phyloP scores from a whole-genome alignment of 345 rosid species.

The Eucalyptus polybractea region DNA sequence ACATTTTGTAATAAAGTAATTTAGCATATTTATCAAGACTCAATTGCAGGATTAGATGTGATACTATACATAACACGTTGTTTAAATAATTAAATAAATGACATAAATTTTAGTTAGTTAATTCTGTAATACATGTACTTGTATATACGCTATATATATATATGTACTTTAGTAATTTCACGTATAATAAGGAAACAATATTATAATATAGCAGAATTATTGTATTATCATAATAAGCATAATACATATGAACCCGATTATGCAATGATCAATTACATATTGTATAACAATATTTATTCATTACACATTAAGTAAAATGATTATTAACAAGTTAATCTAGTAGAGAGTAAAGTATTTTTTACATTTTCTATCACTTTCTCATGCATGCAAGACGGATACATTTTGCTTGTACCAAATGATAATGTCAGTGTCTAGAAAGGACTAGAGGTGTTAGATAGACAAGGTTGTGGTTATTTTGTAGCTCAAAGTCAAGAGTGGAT shows the following conservation, averaged over 20 bases:
- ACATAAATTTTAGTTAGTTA: background rate
- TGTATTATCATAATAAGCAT: background rate
- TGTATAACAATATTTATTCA: background rate
- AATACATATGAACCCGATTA: background rate
- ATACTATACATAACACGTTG: background rate
- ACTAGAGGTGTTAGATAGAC: background rate
- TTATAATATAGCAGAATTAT: background rate
- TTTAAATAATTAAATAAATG: background rate
- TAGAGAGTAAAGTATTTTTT: background rate
- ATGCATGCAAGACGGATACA: background rate
- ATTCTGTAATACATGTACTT: background rate
- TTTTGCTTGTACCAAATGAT: background rate
- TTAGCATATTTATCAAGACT: background rate
- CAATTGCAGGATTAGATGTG: background rate
- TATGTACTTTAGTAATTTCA: background rate
- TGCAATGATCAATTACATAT: background rate
- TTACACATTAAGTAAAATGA: background rate
- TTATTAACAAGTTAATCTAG: background rate
- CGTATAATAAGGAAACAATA: background rate
- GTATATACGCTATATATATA: background rate
- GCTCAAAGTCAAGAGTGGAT: background rate
- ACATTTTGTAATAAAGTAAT: background rate
- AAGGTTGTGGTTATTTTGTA: background rate
- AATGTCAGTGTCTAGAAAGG: background rate
- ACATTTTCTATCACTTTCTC: background rate